These are phyloP conservation scores for Tubosaeta sp. DNA, from an alignment of 768 basidiomycete genomes.

Conservation along the genomic window DNA sequence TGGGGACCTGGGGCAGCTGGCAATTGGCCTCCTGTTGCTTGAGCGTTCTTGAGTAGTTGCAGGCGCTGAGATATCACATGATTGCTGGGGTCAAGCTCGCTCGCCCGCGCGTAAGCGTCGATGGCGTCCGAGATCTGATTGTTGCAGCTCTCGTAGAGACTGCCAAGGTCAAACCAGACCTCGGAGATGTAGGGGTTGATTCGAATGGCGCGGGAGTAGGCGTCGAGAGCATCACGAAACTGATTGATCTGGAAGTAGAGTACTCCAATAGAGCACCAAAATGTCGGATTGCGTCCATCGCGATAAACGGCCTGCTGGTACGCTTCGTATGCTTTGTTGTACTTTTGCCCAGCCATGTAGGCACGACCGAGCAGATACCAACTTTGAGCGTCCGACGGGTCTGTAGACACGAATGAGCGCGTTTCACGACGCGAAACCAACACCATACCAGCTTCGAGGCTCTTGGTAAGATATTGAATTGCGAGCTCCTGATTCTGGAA, in stretches of 20 bases:
- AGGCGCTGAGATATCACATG: conserved; percentile 77
- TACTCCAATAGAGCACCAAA: conserved; percentile 99
- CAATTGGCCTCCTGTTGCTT: conserved; percentile 65
- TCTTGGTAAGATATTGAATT: conserved; percentile 90
- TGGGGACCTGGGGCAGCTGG: conserved; percentile 90
- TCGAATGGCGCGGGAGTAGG: conserved; percentile 97
- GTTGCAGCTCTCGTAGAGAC: conserved; percentile 96
- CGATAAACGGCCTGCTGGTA: conserved; percentile 99
- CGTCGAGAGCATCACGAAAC: conserved; percentile 97
- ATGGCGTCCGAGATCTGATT: conserved; percentile 99
- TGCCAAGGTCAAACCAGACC: conserved; percentile 86
- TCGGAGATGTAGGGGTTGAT: conserved; percentile 97
- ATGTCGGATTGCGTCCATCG: conserved; percentile 97
- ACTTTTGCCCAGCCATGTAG: conserved; percentile 97
- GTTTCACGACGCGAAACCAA: background rate
- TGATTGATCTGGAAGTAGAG: conserved; percentile 99
- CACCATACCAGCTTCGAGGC: conserved; percentile 83
- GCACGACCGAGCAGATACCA: conserved; percentile 99
- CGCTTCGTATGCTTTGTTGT: conserved; percentile 99
- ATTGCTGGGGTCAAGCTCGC: conserved; percentile 89
- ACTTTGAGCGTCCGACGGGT: conserved; percentile 92
- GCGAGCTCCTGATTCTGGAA: conserved; percentile 97
- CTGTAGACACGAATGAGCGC: conserved; percentile 36
- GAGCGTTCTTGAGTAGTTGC: conserved; percentile 72
- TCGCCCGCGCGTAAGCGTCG: conserved; percentile 94